phyloP scores from a whole-genome alignment of 768 basidiomycete species.

The Boletus sp. region DNA sequence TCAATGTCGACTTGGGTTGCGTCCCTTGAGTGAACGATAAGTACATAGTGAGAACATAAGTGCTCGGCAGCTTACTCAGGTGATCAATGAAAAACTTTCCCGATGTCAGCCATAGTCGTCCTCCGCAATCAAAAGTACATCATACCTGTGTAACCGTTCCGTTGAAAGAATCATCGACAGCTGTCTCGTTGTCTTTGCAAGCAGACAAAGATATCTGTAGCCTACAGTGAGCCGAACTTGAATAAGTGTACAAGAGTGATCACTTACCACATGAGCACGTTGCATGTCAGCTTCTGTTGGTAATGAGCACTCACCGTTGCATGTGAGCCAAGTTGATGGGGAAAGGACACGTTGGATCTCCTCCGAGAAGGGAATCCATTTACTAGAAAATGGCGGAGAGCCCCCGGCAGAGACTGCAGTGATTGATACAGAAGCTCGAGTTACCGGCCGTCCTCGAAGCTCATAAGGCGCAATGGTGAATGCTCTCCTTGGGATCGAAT shows the following conservation, averaged over 20 bases:
- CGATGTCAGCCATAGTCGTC: conserved; percentile 1
- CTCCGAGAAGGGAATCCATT: conserved; percentile 12
- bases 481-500: not conserved
- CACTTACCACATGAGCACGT: conserved; percentile 26
- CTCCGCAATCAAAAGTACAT: not conserved
- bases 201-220: conserved; percentile 29
- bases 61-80: conserved; percentile 17
- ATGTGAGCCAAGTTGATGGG: conserved; percentile 13
- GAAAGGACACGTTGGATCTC: conserved; percentile 19
- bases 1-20: conserved; percentile 24
- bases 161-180: conserved; percentile 17
- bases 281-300: conserved; percentile 1
- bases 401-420: conserved; percentile 16
- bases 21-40: conserved; percentile 12
- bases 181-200: conserved; percentile 26
- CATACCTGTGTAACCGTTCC: conserved; percentile 25
- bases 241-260: not conserved
- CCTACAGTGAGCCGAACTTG: not conserved
- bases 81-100: conserved; percentile 29
- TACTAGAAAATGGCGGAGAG: conserved; percentile 13
- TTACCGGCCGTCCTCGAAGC: conserved; percentile 11
- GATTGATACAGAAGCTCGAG: conserved; percentile 10
- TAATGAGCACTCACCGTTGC: conserved; percentile 18
- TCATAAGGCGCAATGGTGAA: not conserved
- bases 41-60: not conserved